A percentile compares a stretch with the other conserved stretches of the same genome.
phyloP scores from a whole-genome alignment of 83 land plant species.

The Picea abies region DNA sequence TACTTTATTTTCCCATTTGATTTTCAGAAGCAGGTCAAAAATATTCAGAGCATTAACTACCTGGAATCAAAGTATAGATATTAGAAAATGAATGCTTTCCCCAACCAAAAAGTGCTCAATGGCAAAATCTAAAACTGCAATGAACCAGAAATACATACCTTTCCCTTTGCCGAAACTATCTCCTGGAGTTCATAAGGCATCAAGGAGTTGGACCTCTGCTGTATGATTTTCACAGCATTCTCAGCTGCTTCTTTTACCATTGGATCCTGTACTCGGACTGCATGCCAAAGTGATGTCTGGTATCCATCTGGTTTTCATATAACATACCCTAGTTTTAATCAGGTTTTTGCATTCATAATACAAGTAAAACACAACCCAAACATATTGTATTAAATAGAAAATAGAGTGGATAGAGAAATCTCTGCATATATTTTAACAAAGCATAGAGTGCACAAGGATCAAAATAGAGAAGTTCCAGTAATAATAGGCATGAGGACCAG shows the following conservation, averaged over 20 bases:
- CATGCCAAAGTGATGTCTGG: conserved; percentile 45
- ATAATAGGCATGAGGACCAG: too few relatives aligned
- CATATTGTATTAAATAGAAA: background rate
- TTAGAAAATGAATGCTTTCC: too few relatives aligned
- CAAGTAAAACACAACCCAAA: background rate
- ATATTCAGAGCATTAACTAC: conserved; percentile 45
- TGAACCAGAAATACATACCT: background rate
- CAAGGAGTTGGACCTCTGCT: conserved; percentile 84
- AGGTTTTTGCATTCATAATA: background rate
- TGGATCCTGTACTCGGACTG: conserved; percentile 71
- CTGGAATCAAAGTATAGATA: conserved; percentile 26
- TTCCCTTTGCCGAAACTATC: conserved; percentile 58
- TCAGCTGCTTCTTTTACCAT: conserved; percentile 81
- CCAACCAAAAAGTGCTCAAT: background rate
- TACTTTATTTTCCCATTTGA: conserved; percentile 66
- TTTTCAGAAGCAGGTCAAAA: conserved; percentile 67
- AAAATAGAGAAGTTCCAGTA: too few relatives aligned
- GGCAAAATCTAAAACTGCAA: background rate
- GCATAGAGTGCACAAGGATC: too few relatives aligned
- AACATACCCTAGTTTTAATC: background rate
- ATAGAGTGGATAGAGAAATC: background rate
- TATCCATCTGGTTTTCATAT: conserved; percentile 18
- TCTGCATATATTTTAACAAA: background rate
- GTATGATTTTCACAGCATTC: conserved; percentile 68
- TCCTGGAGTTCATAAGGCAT: conserved; percentile 76